Evolutionary conservation across 163 green algal genomes (phyloP).

Genomic region (Chlorella variabilis): DNA sequence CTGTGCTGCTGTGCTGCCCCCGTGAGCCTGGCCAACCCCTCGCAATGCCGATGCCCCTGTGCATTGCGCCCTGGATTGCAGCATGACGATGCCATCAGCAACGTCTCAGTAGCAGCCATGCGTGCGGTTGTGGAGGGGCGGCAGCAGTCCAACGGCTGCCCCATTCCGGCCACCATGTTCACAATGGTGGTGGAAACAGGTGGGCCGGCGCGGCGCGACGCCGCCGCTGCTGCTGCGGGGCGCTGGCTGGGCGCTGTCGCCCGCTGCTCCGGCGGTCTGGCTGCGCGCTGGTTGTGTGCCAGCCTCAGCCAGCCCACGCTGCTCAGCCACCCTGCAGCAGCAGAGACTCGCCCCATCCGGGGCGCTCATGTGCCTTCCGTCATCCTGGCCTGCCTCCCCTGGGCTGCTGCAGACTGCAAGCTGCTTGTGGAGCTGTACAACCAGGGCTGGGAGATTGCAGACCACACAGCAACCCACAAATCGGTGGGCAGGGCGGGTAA

Average conservation of each 20-base stretch:
- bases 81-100: neutral
- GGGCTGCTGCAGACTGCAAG: neutral
- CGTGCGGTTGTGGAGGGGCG: neutral
- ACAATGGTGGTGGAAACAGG: neutral
- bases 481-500: neutral
- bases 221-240: no score
- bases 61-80: neutral
- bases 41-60: no score
- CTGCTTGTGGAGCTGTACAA: neutral
- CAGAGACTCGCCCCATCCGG: no score
- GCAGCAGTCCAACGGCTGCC: slow-evolving; percentile 20
- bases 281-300: no score
- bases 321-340: no score
- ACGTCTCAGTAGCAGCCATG: neutral
- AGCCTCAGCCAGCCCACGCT: no score
- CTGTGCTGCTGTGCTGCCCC: no score
- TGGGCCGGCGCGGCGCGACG: no score
- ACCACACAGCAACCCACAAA: neutral
- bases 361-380: no score
- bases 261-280: no score
- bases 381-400: no score
- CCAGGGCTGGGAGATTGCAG: slow-evolving; percentile 1
- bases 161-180: slow-evolving; percentile 10
- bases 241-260: neutral
- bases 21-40: no score